Evolutionary conservation across 2,329 filamentous ascomycete genomes (phyloP).

Genomic region (Ophiocordyceps camponoti-floridani): DNA sequence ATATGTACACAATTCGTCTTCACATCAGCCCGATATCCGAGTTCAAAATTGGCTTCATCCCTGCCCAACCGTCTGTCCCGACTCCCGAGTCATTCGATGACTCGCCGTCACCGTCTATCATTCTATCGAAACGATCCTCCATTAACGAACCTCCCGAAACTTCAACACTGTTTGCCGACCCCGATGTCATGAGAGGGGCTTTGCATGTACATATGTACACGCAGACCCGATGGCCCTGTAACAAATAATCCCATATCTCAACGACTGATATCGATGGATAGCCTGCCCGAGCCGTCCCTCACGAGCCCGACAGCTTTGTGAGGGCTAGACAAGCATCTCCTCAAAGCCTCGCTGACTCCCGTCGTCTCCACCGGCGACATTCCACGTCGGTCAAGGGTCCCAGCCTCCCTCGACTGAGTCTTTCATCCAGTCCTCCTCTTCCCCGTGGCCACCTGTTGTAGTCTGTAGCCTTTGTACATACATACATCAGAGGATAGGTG

Average conservation of each 20-base stretch:
- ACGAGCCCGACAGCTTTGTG: neutral
- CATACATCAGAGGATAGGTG: slow-evolving; percentile 5
- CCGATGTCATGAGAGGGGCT: too few species aligned
- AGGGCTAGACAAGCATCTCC: neutral
- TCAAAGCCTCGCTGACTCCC: neutral
- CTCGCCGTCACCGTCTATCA: too few species aligned
- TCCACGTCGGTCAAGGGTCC: neutral
- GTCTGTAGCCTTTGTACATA: neutral
- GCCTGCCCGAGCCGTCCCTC: too few species aligned
- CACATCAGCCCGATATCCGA: too few species aligned
- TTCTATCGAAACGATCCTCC: too few species aligned
- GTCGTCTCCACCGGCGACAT: neutral
- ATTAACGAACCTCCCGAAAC: too few species aligned
- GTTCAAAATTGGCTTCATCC: too few species aligned
- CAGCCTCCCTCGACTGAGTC: slow-evolving; percentile 3
- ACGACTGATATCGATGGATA: neutral
- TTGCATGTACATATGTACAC: too few species aligned
- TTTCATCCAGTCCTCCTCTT: slow-evolving; percentile 2
- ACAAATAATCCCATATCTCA: slow-evolving; percentile 2
- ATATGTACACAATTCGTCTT: too few species aligned
- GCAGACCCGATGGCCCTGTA: neutral
- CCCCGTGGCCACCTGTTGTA: neutral
- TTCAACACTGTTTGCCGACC: too few species aligned
- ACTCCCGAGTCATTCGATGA: too few species aligned
- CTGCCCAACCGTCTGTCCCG: too few species aligned